These are phyloP conservation scores for Trichoderma reesei DNA, from an alignment of 495 filamentous ascomycete species.

Conservation along the genomic window DNA sequence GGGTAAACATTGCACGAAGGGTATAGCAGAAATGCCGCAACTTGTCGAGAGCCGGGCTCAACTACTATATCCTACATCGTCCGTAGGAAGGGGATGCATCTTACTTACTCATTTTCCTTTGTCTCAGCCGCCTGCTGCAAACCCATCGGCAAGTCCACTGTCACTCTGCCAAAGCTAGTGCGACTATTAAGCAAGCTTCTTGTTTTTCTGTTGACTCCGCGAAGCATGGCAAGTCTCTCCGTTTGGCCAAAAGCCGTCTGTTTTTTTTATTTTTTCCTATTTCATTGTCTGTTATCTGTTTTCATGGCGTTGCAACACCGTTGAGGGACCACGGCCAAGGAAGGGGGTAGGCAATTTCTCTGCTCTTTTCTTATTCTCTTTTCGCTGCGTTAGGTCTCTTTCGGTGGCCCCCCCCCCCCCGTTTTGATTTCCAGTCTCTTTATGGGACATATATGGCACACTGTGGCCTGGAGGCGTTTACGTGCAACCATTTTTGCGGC, in stretches of 20 bases:
- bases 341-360: slow-evolving; percentile 17
- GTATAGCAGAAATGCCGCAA: slow-evolving; percentile 5
- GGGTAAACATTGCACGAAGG: slow-evolving; percentile 12
- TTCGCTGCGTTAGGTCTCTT: background rate
- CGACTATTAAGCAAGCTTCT: too few species aligned
- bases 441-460: background rate
- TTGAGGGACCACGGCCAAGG: slow-evolving; percentile 14
- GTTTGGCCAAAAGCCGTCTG: background rate
- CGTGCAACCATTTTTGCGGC: background rate
- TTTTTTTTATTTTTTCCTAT: background rate
- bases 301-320: slow-evolving; percentile 11
- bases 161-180: too few species aligned
- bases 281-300: too few species aligned
- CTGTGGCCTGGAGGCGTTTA: too few species aligned
- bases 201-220: background rate
- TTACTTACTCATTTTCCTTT: too few species aligned
- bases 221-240: background rate
- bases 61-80: background rate
- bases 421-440: too few species aligned
- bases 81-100: background rate
- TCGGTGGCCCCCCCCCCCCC: background rate
- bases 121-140: too few species aligned
- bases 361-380: background rate
- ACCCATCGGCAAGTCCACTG: too few species aligned
- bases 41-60: background rate